phyloP scores from a whole-genome alignment of 169 alveolate species.

The Perkinsus chesapeaki region DNA sequence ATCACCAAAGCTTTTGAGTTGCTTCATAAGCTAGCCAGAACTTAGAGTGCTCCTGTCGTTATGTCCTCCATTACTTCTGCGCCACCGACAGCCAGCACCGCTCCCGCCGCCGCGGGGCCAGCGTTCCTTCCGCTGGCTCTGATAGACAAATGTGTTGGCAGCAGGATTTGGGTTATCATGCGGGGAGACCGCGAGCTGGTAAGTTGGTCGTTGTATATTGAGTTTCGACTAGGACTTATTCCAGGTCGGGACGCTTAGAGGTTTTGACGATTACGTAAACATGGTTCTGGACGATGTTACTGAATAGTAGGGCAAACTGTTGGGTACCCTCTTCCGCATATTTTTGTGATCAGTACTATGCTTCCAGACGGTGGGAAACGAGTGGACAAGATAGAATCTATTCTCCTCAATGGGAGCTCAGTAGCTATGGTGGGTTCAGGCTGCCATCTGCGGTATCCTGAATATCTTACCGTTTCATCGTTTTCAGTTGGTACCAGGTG shows the following conservation, averaged over 20 bases:
- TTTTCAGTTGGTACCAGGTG: not conserved
- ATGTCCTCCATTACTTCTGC: not conserved
- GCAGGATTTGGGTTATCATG: conserved; percentile 78
- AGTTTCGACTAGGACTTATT: conserved; percentile 41
- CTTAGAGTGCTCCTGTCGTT: not conserved
- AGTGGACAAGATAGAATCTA: not conserved
- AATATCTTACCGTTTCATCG: not conserved
- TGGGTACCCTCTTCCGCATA: not conserved
- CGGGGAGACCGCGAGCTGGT: conserved; percentile 57
- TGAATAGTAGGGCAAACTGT: conserved; percentile 36
- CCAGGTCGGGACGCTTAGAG: conserved; percentile 77
- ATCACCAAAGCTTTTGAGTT: not conserved
- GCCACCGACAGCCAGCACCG: not conserved
- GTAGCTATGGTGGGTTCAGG: not conserved
- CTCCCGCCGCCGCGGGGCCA: conserved; percentile 55
- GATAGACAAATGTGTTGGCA: conserved; percentile 86
- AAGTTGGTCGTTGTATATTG: not conserved
- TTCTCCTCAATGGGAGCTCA: not conserved
- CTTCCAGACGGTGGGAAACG: not conserved
- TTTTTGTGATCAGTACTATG: not conserved
- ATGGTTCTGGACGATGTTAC: conserved; percentile 81
- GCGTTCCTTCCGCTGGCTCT: conserved; percentile 80
- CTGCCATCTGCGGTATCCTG: not conserved
- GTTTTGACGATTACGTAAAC: conserved; percentile 88
- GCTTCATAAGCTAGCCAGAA: not conserved